Conservation (phyloP, 2,329 filamentous ascomycete species). For the Sporothrix luriei region DNA sequence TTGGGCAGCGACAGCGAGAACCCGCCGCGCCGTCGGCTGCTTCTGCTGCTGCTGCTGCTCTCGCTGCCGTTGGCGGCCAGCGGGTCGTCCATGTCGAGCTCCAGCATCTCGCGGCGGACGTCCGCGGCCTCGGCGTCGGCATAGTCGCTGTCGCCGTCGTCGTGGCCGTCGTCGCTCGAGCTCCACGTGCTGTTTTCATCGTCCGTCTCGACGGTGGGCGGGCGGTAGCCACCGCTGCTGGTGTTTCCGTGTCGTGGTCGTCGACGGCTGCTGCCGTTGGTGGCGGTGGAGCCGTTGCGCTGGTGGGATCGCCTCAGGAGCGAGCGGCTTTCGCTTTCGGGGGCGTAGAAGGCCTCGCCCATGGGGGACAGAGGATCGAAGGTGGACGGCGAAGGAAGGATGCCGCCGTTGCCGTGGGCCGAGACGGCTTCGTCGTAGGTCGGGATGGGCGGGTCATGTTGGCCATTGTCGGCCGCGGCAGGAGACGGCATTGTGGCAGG, state of each 20-base stretch:
- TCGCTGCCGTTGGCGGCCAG: conserved; percentile 38
- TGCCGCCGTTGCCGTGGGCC: conserved; percentile 43
- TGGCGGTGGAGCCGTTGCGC: conserved; percentile 44
- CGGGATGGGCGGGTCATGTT: conserved; percentile 67
- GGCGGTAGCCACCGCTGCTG: conserved; percentile 64
- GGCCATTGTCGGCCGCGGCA: conserved; percentile 3
- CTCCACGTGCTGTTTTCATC: conserved; percentile 63
- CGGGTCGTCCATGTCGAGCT: conserved; percentile 83
- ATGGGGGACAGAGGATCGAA: conserved; percentile 58
- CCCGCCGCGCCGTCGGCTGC: conserved; percentile 39
- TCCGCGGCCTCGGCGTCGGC: conserved; percentile 60
- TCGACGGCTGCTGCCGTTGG: conserved; percentile 32
- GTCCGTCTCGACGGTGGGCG: conserved; percentile 78
- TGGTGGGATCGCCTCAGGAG: conserved; percentile 62
- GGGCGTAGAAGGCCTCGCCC: conserved; percentile 65
- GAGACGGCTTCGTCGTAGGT: conserved; percentile 80
- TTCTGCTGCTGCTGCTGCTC: conserved; percentile 36
- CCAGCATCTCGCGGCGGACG: conserved; percentile 79
- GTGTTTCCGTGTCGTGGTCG: conserved; percentile 2
- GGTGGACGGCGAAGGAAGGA: conserved; percentile 29
- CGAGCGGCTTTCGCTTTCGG: conserved; percentile 74
- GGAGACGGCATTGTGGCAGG: conserved; percentile 14
- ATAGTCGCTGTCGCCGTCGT: conserved; percentile 41
- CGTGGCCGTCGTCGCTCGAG: conserved; percentile 50
- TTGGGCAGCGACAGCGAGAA: conserved; percentile 56